Percentiles rank a stretch among this genome's conserved stretches.
These are phyloP conservation scores for Dendrocalamus latiflorus DNA, from an alignment of 202 grass and related monocot genomes.

Conservation along the genomic window DNA sequence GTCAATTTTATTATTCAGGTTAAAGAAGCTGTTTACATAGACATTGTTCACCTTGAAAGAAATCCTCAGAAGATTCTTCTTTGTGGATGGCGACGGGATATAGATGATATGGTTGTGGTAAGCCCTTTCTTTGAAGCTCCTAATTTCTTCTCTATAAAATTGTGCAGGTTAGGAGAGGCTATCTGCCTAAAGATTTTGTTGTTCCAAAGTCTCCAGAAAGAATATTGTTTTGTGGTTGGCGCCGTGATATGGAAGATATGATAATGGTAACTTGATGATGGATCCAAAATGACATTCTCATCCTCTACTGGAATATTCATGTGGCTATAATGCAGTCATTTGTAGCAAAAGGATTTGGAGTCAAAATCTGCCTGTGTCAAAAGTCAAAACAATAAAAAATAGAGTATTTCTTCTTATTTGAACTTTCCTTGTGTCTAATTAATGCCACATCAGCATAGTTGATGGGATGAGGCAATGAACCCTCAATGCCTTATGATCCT, in stretches of 20 bases:
- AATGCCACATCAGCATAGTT: neutral
- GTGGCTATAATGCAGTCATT: conserved; percentile 3
- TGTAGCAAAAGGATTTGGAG: conserved; percentile 5
- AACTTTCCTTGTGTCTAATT: neutral
- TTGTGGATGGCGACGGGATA: conserved; percentile 82
- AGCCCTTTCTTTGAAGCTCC: conserved; percentile 58
- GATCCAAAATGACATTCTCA: conserved; percentile 36
- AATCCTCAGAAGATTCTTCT: conserved; percentile 83
- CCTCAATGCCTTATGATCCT: neutral
- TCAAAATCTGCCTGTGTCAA: neutral
- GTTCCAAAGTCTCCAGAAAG: conserved; percentile 78
- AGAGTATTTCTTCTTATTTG: neutral
- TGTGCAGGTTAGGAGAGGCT: conserved; percentile 72
- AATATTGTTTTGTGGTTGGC: conserved; percentile 94
- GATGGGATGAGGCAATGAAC: neutral
- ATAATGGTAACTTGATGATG: conserved; percentile 75
- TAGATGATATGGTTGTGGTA: conserved; percentile 91
- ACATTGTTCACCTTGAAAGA: conserved; percentile 62
- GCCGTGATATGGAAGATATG: conserved; percentile 88
- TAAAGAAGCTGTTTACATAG: conserved; percentile 73
- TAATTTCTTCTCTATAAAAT: conserved; percentile 55
- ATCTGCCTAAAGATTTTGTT: conserved; percentile 76
- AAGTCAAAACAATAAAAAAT: conserved; percentile 10
- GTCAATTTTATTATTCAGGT: conserved; percentile 80
- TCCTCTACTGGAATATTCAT: conserved; percentile 19